Evolutionary conservation across 2,329 filamentous ascomycete genomes (phyloP).

Genomic region (Didymellaceae sp.): DNA sequence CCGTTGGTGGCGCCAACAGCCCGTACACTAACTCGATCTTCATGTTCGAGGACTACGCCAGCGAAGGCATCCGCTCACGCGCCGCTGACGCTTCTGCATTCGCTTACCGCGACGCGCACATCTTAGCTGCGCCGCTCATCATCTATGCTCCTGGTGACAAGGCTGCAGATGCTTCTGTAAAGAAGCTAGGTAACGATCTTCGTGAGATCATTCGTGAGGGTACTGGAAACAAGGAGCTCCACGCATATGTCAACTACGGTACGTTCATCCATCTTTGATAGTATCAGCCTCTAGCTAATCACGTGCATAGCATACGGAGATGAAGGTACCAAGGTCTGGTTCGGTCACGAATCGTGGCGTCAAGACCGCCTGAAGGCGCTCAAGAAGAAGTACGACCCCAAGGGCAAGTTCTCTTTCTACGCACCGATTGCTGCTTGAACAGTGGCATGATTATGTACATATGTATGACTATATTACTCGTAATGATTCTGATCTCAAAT

Average conservation of each 20-base stretch:
- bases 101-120: slow-evolving; percentile 51
- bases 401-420: slow-evolving; percentile 40
- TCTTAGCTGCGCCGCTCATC: slow-evolving; percentile 29
- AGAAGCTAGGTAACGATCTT: slow-evolving; percentile 24
- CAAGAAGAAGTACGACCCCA: slow-evolving; percentile 45
- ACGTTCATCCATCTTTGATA: background rate
- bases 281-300: background rate
- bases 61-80: slow-evolving; percentile 52
- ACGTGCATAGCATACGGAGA: slow-evolving; percentile 31
- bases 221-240: slow-evolving; percentile 26
- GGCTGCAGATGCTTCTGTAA: slow-evolving; percentile 19
- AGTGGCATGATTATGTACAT: background rate
- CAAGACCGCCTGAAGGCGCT: slow-evolving; percentile 38
- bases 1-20: slow-evolving; percentile 35
- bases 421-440: slow-evolving; percentile 41
- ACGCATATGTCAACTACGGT: slow-evolving; percentile 35
- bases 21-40: slow-evolving; percentile 52
- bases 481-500: too few relatives aligned
- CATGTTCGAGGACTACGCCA: slow-evolving; percentile 64
- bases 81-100: slow-evolving; percentile 52
- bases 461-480: too few relatives aligned
- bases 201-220: slow-evolving; percentile 29
- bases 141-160: slow-evolving; percentile 23
- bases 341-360: slow-evolving; percentile 44
- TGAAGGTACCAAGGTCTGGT: slow-evolving; percentile 37